A percentile compares a stretch with the other conserved stretches of the same genome.
Evolutionary conservation across 805 yeast genomes (phyloP).

Genomic region (Lipomyces orientalis): DNA sequence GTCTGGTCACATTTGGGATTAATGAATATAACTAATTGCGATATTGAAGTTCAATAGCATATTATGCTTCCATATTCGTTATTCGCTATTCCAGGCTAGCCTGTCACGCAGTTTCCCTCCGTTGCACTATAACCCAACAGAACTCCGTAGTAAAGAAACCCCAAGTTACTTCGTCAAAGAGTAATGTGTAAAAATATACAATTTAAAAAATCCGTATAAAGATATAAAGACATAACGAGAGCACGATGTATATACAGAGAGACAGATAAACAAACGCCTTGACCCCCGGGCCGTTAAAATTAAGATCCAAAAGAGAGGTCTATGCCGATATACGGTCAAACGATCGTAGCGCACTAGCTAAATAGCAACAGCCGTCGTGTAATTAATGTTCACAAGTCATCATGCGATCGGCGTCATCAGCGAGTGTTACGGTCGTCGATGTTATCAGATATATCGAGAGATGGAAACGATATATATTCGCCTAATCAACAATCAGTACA

Average conservation of each 20-base stretch:
- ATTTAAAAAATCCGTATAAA: neutral
- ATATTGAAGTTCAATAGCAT: neutral
- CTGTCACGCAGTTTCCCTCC: neutral
- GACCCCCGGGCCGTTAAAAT: neutral
- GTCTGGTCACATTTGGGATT: no score
- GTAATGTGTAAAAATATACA: neutral
- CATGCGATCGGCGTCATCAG: neutral
- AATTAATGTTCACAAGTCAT: no score
- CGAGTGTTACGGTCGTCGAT: constrained; percentile 4
- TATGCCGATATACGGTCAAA: neutral
- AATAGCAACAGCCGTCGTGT: neutral
- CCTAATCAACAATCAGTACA: constrained; percentile 9
- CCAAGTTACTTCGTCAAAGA: neutral
- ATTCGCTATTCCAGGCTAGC: neutral
- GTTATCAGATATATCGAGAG: constrained; percentile 20
- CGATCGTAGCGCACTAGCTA: neutral
- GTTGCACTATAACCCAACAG: neutral
- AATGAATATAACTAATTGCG: neutral
- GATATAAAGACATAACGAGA: neutral
- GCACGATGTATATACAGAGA: neutral
- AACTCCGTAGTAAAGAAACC: neutral
- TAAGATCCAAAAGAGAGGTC: neutral
- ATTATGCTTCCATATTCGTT: neutral
- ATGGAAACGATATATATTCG: constrained; percentile 27
- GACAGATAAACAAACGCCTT: neutral